Base-by-base conservation (phyloP, 2,329 filamentous ascomycete species). In the Cryoendolithus antarcticus region DNA sequence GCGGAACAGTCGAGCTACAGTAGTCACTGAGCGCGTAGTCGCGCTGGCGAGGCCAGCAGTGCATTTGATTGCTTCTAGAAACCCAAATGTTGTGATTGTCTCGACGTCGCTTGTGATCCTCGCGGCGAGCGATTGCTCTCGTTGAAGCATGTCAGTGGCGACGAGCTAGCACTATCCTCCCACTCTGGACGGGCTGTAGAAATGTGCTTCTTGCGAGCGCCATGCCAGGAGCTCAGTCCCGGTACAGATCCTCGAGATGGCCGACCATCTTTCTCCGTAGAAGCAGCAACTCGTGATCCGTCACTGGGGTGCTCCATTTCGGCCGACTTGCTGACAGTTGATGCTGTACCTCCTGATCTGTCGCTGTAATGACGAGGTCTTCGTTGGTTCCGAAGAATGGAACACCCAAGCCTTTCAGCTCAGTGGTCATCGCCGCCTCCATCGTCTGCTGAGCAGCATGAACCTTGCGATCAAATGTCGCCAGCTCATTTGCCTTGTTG, bases 381-480 rank as follows among this genome's bases (percentile, higher is more conserved):
- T 58, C 48, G 40, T 62, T 63, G 21, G 71, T 69, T 4, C 67
- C 70, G 50, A 77, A 80, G 52, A 80, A 79, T 0, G 75, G 75
- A 29, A 80, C 68, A 6, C 71, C 74, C 27, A 81, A 54, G 6
- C 57, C 61, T 41, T 72, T 71, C 34, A 82, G 55, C 46, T 75
- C 72, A 1, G 58, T 55, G 5, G 62, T 65, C 57, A 80, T 72
- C 9, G 70, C 69, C n/a, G 65, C 62, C 0, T 71, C 66, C 77
- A 82, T 80, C 8, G 71, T 63, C 31, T 59, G 59, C 37, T 72
- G 70, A 2, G 75, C 76, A 39, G 63, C 66, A 48, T 80, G 72
- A 10, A 82, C 73, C 51, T 82, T 82, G 38, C 60, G 58, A 46
- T 81, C 75, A 51, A 76, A 81, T 12, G 63, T 62, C 24, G 61